Conservation (phyloP, 176 grass and related monocot species). For the Zea luxurians region DNA sequence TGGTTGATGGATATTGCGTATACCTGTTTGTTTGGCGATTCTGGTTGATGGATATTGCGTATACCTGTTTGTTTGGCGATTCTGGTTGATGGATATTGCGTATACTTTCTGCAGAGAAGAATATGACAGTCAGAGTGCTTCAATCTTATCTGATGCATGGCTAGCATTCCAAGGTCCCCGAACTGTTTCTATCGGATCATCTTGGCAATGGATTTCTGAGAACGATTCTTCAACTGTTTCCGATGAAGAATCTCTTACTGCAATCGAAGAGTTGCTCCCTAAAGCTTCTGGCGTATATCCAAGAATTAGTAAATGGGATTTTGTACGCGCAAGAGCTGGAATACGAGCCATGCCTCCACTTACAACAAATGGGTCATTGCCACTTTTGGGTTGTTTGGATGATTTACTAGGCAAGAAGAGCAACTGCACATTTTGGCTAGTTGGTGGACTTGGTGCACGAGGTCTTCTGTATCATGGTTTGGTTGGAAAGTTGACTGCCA, state of each 20-base stretch:
- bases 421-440: slow-evolving; percentile 69
- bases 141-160: slow-evolving; percentile 89
- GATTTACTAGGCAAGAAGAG: slow-evolving; percentile 45
- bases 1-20: slow-evolving; percentile 24
- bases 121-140: slow-evolving; percentile 65
- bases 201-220: slow-evolving; percentile 86
- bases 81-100: slow-evolving; percentile 20
- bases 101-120: slow-evolving; percentile 53
- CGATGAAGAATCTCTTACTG: slow-evolving; percentile 64
- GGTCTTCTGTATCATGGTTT: slow-evolving; percentile 94
- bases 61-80: background rate
- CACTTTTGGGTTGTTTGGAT: slow-evolving; percentile 80
- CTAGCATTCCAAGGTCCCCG: slow-evolving; percentile 76
- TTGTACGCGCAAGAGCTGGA: slow-evolving; percentile 67
- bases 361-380: slow-evolving; percentile 72
- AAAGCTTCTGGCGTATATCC: slow-evolving; percentile 82
- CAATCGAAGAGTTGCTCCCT: slow-evolving; percentile 68
- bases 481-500: slow-evolving; percentile 78
- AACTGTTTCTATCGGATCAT: slow-evolving; percentile 68
- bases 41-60: slow-evolving; percentile 24
- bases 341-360: slow-evolving; percentile 88
- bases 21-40: slow-evolving; percentile 2
- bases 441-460: slow-evolving; percentile 86
- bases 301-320: slow-evolving; percentile 69
- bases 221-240: slow-evolving; percentile 55